phyloP scores from a whole-genome alignment of 2,329 filamentous ascomycete genomes.

The Curvularia eragrostidis region DNA sequence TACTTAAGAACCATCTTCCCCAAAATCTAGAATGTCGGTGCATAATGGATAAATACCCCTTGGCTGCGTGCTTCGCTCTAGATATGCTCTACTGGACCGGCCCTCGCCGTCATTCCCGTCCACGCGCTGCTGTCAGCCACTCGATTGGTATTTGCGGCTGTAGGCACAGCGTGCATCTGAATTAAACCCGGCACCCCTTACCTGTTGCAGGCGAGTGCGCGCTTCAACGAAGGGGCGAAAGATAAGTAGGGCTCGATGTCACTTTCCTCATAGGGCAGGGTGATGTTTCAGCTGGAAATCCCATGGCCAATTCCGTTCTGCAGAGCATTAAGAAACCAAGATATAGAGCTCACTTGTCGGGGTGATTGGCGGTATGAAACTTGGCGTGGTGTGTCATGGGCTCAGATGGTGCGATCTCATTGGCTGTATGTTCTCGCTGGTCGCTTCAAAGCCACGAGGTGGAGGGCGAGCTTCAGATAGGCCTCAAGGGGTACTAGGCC shows the following conservation, averaged over 20 bases:
- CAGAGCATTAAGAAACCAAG: slow-evolving; percentile 2
- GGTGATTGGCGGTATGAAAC: not conserved
- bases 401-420: not conserved
- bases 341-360: not conserved
- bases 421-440: not conserved
- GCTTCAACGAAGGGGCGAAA: slow-evolving; percentile 1
- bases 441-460: not conserved
- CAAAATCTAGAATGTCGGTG: not conserved
- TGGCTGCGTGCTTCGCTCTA: slow-evolving; percentile 8
- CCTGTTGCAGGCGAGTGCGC: slow-evolving; percentile 1
- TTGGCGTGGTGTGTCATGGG: slow-evolving; percentile 10
- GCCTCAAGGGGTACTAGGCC: not conserved
- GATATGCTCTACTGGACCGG: slow-evolving; percentile 9
- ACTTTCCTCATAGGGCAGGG: slow-evolving; percentile 22
- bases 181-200: not conserved
- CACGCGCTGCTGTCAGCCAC: slow-evolving; percentile 19
- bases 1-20: slow-evolving; percentile 17
- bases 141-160: slow-evolving; percentile 2
- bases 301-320: slow-evolving; percentile 13
- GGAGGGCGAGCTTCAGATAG: not conserved
- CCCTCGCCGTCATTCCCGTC: slow-evolving; percentile 13
- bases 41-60: slow-evolving; percentile 13
- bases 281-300: slow-evolving; percentile 12
- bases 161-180: not conserved
- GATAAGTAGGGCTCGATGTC: slow-evolving; percentile 12